Percentiles rank a stretch among this genome's conserved stretches.
These are phyloP conservation scores for Xerocomellus chrysenteron DNA, from an alignment of 768 basidiomycete species.

Conservation along the genomic window DNA sequence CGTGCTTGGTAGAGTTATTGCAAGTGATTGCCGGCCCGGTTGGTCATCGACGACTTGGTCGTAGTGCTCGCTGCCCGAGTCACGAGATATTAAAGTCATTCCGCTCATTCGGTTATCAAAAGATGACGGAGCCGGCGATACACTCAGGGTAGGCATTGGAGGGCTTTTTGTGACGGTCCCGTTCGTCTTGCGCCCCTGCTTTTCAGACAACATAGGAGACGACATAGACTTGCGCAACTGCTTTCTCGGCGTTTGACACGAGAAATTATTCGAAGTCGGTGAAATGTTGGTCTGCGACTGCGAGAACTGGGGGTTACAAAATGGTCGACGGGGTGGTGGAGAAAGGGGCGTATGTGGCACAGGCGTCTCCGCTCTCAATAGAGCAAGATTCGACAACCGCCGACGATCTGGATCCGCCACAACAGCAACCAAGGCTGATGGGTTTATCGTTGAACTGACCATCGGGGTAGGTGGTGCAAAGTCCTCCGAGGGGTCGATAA, in stretches of 20 bases:
- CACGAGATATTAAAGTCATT: constrained; percentile 26
- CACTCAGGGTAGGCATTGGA: constrained; percentile 37
- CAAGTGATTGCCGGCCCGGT: constrained; percentile 45
- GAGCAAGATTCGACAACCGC: constrained; percentile 43
- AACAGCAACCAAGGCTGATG: constrained; percentile 14
- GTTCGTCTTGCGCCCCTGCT: constrained; percentile 36
- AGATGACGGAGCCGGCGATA: constrained; percentile 31
- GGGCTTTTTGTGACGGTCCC: constrained; percentile 40
- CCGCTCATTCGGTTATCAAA: constrained; percentile 26
- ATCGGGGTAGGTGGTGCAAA: constrained; percentile 25
- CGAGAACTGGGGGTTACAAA: constrained; percentile 46
- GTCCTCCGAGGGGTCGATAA: constrained; percentile 35
- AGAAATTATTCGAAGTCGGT: constrained; percentile 8
- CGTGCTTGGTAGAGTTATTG: constrained; percentile 45
- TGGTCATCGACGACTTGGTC: constrained; percentile 31
- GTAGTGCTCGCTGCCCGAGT: constrained; percentile 42
- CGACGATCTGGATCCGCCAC: constrained; percentile 34
- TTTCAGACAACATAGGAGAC: constrained; percentile 51
- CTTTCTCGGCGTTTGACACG: constrained; percentile 14
- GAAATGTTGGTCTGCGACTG: constrained; percentile 56
- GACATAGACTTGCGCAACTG: constrained; percentile 50
- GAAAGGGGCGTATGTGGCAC: constrained; percentile 60
- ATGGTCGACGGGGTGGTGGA: constrained; percentile 58
- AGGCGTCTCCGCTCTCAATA: constrained; percentile 65
- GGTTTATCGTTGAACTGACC: constrained; percentile 4